Conservation (phyloP, 1,284 basidiomycete genomes). For the Trametes versicolor region DNA sequence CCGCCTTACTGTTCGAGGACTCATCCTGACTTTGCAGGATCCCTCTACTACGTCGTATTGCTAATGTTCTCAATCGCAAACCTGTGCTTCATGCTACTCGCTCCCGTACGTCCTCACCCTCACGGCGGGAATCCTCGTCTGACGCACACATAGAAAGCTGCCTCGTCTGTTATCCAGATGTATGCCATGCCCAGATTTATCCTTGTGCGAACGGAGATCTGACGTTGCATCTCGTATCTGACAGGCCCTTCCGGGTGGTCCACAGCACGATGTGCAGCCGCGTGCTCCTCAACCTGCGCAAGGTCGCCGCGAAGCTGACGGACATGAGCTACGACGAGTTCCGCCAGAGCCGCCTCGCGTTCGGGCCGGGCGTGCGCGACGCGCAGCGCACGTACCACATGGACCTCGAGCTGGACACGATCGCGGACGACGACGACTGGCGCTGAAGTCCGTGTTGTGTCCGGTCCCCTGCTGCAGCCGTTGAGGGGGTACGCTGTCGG, state of each 20-base stretch:
- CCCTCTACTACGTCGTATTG: constrained; percentile 18
- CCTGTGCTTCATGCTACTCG: constrained; percentile 20
- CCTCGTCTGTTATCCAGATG: constrained; percentile 16
- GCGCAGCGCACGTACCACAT: not conserved
- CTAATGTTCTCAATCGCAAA: constrained; percentile 11
- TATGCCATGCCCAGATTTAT: not conserved
- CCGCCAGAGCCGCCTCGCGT: constrained; percentile 6
- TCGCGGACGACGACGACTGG: not conserved
- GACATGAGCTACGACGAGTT: constrained; percentile 2
- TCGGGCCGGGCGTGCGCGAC: constrained; percentile 1
- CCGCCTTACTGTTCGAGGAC: not conserved
- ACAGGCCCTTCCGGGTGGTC: constrained; percentile 27
- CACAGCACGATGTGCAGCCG: constrained; percentile 30
- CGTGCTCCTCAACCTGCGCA: constrained; percentile 32
- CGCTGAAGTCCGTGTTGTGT: too few species aligned
- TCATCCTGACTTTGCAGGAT: constrained; percentile 1
- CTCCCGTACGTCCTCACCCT: not conserved
- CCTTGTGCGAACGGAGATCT: too few species aligned
- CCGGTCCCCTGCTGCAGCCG: too few species aligned
- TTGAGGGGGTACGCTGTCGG: too few species aligned
- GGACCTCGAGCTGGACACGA: constrained; percentile 8
- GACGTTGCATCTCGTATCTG: not conserved
- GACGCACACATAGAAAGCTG: constrained; percentile 11
- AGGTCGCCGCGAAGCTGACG: constrained; percentile 15
- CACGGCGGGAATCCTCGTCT: not conserved